Evolutionary conservation across 148 eudicot species (phyloP).

Genomic region (Rhododendron vialii): DNA sequence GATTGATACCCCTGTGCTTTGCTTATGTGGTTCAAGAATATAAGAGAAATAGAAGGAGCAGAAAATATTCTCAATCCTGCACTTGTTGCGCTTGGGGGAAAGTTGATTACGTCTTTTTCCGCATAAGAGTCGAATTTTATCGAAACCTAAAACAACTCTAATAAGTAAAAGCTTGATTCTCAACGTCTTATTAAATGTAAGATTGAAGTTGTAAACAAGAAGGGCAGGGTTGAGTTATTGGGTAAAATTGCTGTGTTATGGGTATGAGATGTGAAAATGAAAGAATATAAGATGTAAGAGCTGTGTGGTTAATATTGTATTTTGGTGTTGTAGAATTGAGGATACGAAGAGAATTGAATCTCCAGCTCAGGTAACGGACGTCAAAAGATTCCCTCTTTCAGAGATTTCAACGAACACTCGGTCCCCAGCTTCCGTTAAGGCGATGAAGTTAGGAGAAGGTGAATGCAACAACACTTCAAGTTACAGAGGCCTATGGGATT

Average conservation of each 20-base stretch:
- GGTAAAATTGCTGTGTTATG: not conserved
- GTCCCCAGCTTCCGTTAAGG: conserved; percentile 7
- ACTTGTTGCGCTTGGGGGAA: not conserved
- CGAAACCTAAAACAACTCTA: not conserved
- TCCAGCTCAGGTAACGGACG: not conserved
- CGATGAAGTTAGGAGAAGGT: conserved; percentile 9
- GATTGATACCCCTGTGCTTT: not conserved
- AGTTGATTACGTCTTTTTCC: not conserved
- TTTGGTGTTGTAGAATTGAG: conserved; percentile 14
- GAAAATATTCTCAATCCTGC: not conserved
- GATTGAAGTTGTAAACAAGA: not conserved
- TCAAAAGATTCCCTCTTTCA: conserved; percentile 52
- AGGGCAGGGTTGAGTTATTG: not conserved
- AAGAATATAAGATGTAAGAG: not conserved
- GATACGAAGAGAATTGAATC: conserved; percentile 14
- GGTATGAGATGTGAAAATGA: not conserved
- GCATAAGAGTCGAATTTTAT: not conserved
- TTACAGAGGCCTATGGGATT: not conserved
- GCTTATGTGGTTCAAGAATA: not conserved
- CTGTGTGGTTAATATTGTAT: not conserved
- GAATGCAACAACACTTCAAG: conserved; percentile 8
- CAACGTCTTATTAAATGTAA: not conserved
- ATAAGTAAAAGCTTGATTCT: not conserved
- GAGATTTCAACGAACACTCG: conserved; percentile 34
- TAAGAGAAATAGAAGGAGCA: not conserved